A percentile compares a stretch with the other conserved stretches of the same genome.
These are phyloP conservation scores for Nemania sp. DNA, from an alignment of 2,329 filamentous ascomycete genomes.

Conservation along the genomic window DNA sequence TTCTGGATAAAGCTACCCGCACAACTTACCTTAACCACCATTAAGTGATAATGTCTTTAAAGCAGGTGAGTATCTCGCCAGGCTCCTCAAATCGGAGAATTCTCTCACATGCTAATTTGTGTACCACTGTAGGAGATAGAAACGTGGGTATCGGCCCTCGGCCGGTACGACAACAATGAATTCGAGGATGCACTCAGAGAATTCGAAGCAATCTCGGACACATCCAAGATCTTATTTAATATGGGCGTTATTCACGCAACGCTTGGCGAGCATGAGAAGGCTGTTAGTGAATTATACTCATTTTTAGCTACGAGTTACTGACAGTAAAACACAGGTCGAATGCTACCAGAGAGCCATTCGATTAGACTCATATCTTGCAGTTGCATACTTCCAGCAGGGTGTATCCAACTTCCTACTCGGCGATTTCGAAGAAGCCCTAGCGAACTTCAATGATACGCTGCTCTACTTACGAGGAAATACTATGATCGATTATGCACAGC, in stretches of 20 bases:
- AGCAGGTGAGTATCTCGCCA: conserved; percentile 46
- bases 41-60: conserved; percentile 51
- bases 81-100: not conserved
- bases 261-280: conserved; percentile 93
- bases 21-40: conserved; percentile 36
- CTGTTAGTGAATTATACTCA: conserved; percentile 69
- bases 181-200: conserved; percentile 88
- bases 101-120: conserved; percentile 21
- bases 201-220: conserved; percentile 91
- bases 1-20: conserved; percentile 46
- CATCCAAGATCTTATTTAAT: conserved; percentile 98
- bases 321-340: conserved; percentile 74
- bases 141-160: conserved; percentile 93
- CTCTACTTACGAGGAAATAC: conserved; percentile 95
- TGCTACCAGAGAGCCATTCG: conserved; percentile 92
- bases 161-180: conserved; percentile 95
- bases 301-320: conserved; percentile 21
- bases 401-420: conserved; percentile 98
- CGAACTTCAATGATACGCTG: conserved; percentile 98
- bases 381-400: conserved; percentile 98
- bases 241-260: conserved; percentile 98
- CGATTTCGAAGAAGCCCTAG: conserved; percentile 95
- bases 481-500: conserved; percentile 96
- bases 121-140: conserved; percentile 83
- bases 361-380: conserved; percentile 93